phyloP scores from a whole-genome alignment of 192 early-diverging fungal genomes.

The Rhizoclosmatium sp. region DNA sequence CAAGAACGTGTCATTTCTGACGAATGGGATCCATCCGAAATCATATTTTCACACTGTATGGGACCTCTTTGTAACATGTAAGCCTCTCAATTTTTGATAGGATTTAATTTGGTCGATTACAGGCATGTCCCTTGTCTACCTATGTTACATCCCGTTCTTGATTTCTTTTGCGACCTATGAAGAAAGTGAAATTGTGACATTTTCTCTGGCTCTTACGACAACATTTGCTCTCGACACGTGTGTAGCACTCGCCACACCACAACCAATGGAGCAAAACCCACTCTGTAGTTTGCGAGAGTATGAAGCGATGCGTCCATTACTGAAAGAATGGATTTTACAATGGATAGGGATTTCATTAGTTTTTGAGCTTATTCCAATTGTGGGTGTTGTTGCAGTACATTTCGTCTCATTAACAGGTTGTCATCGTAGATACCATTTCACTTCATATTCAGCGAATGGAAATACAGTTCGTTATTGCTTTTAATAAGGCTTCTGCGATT shows the following conservation, averaged over 20 bases:
- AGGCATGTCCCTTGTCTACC: neutral
- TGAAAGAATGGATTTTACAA: conserved; percentile 2
- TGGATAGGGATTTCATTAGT: neutral
- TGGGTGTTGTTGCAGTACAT: neutral
- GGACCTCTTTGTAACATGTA: neutral
- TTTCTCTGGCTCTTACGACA: neutral
- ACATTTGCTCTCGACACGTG: conserved; percentile 4
- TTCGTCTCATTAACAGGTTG: neutral
- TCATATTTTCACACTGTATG: neutral
- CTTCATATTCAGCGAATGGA: neutral
- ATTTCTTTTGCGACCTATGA: neutral
- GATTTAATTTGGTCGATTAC: neutral
- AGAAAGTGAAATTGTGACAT: neutral
- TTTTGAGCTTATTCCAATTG: conserved; percentile 5
- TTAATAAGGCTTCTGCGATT: neutral
- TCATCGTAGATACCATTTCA: neutral
- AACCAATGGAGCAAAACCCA: neutral
- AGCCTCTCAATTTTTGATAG: neutral
- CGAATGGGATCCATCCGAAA: conserved; percentile 7
- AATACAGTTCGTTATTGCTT: neutral
- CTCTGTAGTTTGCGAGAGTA: neutral
- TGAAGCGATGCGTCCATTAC: neutral
- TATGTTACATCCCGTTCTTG: neutral
- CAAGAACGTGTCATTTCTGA: neutral
- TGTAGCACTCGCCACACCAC: neutral